Conservation (phyloP, 768 basidiomycete species). For the Sporobolomyces phaffii region DNA sequence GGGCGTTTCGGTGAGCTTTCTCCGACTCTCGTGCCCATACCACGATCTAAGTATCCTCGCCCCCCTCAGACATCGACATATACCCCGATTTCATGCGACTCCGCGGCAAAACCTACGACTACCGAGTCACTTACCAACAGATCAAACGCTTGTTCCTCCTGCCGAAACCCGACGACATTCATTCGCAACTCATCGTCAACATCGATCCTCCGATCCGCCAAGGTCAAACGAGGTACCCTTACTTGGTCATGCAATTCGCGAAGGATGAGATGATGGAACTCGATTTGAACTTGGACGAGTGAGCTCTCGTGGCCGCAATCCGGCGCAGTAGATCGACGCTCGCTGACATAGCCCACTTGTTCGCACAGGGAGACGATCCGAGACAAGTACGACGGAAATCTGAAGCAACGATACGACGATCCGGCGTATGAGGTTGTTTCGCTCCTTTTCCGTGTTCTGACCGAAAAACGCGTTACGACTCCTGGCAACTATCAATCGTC, state of each 20-base stretch:
- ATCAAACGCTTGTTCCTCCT: slow-evolving; percentile 84
- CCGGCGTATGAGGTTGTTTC: slow-evolving; percentile 94
- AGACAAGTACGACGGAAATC: slow-evolving; percentile 59
- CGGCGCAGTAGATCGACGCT: not conserved
- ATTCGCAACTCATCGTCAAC: slow-evolving; percentile 90
- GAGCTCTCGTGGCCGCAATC: slow-evolving; percentile 46
- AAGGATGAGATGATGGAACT: slow-evolving; percentile 94
- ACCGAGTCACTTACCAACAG: slow-evolving; percentile 85
- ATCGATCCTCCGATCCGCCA: slow-evolving; percentile 90
- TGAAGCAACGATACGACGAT: slow-evolving; percentile 90
- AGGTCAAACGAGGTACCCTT: slow-evolving; percentile 96
- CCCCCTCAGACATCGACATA: slow-evolving; percentile 80
- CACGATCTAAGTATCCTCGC: not conserved
- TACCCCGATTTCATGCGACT: slow-evolving; percentile 87
- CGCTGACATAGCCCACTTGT: not conserved
- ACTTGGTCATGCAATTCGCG: slow-evolving; percentile 96
- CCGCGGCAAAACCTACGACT: slow-evolving; percentile 98
- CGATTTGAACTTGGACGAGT: slow-evolving; percentile 89
- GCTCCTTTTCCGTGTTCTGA: slow-evolving; percentile 80
- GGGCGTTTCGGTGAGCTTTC: slow-evolving; percentile 43
- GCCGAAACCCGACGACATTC: slow-evolving; percentile 86
- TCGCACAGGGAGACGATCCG: slow-evolving; percentile 46
- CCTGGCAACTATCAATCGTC: slow-evolving; percentile 80
- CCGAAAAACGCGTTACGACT: slow-evolving; percentile 84
- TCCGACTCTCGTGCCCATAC: not conserved